Conservation (phyloP, 2,329 filamentous ascomycete species). For the Apiospora rasikravindrae region DNA sequence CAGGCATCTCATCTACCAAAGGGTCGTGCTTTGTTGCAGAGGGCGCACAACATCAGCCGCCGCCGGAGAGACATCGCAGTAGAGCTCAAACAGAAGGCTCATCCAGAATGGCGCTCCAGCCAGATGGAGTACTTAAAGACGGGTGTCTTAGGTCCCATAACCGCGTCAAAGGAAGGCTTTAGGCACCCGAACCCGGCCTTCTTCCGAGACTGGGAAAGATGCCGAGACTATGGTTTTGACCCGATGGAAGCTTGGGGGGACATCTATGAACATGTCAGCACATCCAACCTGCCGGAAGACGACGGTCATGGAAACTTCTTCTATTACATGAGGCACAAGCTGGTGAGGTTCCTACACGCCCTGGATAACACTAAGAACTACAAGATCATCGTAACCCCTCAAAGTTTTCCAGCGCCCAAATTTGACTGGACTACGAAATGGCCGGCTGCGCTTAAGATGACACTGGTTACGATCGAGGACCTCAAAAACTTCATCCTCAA, state of each 20-base stretch:
- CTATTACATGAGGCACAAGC: background rate
- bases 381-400: background rate
- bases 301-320: slow-evolving; percentile 13
- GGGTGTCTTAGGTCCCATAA: background rate
- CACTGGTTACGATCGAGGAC: background rate
- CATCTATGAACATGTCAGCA: background rate
- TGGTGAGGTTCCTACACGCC: background rate
- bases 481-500: background rate
- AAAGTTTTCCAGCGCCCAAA: no score
- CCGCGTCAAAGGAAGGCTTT: background rate
- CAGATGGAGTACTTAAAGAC: background rate
- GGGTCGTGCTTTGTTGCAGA: background rate
- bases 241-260: background rate
- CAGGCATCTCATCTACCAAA: background rate
- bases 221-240: background rate
- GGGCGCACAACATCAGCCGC: background rate
- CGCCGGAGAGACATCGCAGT: background rate
- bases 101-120: background rate
- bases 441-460: background rate
- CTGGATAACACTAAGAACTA: background rate
- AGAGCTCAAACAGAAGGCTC: background rate
- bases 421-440: background rate
- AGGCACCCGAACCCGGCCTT: background rate
- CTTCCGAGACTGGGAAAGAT: background rate
- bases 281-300: background rate